Conservation (phyloP, 176 grass and related monocot genomes). For the bread wheat (Triticum aestivum) region DNA sequence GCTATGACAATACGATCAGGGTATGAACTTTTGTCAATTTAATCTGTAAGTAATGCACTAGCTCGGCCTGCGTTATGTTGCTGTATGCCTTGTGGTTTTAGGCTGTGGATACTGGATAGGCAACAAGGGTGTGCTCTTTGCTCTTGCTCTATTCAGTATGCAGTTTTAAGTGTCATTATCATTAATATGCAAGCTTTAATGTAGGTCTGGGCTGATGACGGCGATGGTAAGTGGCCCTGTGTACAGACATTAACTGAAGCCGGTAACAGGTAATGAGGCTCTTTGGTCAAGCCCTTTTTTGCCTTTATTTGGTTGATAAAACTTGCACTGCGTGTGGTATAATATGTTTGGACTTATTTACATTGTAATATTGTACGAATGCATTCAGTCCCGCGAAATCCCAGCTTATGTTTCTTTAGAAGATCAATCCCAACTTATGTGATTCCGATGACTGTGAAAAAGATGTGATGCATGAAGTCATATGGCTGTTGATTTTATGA, state of each 20-base stretch:
- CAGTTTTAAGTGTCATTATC: background rate
- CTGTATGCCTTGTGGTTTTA: background rate
- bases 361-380: background rate
- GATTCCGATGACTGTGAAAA: background rate
- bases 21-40: conserved; percentile 22
- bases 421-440: background rate
- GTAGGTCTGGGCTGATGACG: conserved; percentile 85
- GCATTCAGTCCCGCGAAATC: background rate
- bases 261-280: conserved; percentile 36
- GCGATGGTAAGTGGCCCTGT: conserved; percentile 88
- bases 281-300: background rate
- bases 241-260: conserved; percentile 80
- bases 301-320: background rate
- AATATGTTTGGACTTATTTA: conserved; percentile 11
- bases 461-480: background rate
- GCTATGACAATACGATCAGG: conserved; percentile 90
- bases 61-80: background rate
- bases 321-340: background rate
- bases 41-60: background rate
- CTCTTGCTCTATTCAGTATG: background rate
- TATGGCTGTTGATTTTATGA: background rate
- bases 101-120: background rate
- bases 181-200: conserved; percentile 21
- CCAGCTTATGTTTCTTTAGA: background rate
- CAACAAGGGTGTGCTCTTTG: background rate